Conservation (phyloP, 176 grass and related monocot species). For the Oryza brachyantha region DNA sequence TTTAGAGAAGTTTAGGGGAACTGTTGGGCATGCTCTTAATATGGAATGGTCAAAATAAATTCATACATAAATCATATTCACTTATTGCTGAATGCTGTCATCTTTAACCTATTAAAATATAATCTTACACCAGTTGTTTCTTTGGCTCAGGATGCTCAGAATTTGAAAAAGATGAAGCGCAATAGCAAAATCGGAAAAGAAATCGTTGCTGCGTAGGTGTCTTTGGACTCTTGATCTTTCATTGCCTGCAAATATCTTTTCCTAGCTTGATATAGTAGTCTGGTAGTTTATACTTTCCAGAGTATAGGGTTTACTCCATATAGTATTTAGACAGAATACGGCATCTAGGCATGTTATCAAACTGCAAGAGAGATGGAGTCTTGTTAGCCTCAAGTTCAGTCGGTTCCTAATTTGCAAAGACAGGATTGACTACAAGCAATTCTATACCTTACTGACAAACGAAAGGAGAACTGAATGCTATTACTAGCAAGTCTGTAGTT, state of each 20-base stretch:
- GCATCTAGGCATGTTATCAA: too few species aligned
- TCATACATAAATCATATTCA: not conserved
- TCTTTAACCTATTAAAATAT: not conserved
- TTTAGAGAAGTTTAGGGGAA: too few species aligned
- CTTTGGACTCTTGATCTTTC: not conserved
- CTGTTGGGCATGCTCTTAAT: too few species aligned
- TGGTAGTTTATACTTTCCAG: not conserved
- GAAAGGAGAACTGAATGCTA: too few species aligned
- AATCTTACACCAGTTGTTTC: constrained; percentile 24
- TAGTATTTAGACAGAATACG: too few species aligned
- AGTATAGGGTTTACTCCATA: not conserved
- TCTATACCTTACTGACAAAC: too few species aligned
- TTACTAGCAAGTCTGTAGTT: too few species aligned
- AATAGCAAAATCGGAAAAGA: constrained; percentile 98
- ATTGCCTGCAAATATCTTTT: not conserved
- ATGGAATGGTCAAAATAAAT: not conserved
- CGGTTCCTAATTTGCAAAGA: too few species aligned
- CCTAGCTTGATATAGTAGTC: not conserved
- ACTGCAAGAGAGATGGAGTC: too few species aligned
- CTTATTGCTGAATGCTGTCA: constrained; percentile 12
- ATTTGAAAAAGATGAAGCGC: constrained; percentile 96
- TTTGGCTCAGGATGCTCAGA: constrained; percentile 72
- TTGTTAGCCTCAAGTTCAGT: too few species aligned
- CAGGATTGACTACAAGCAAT: too few species aligned
- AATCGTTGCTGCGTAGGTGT: constrained; percentile 83